Conservation (phyloP, 306 rosid species). For the Betula pendula region DNA sequence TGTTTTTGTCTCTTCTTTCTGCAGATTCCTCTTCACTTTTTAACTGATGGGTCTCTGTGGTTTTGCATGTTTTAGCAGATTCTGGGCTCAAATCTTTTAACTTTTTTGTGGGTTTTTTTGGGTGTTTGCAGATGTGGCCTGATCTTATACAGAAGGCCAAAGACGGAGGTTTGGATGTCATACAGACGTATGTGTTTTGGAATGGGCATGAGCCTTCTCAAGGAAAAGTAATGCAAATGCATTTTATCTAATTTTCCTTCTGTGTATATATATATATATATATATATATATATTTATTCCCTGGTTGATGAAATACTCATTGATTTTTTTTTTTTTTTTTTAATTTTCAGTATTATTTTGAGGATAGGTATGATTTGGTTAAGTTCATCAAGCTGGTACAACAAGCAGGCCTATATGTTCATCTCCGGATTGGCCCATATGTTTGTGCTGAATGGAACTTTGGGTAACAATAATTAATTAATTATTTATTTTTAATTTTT, state of each 20-base stretch:
- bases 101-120: background rate
- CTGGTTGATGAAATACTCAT: slow-evolving; percentile 16
- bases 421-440: slow-evolving; percentile 95
- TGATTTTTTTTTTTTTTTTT: too few species aligned
- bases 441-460: slow-evolving; percentile 96
- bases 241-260: background rate
- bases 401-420: slow-evolving; percentile 86
- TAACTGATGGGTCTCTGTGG: background rate
- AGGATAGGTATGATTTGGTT: slow-evolving; percentile 82
- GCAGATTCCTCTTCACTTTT: background rate
- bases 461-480: slow-evolving; percentile 53
- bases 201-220: slow-evolving; percentile 93
- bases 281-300: too few species aligned
- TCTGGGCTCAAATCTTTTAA: background rate
- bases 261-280: background rate
- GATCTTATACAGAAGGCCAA: slow-evolving; percentile 88
- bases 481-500: too few species aligned
- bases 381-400: slow-evolving; percentile 86
- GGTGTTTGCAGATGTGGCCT: slow-evolving; percentile 81
- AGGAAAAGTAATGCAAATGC: slow-evolving; percentile 58
- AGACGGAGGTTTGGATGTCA: slow-evolving; percentile 94
- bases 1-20: background rate
- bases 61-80: background rate
- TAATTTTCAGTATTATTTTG: slow-evolving; percentile 80
- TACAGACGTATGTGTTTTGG: slow-evolving; percentile 96